phyloP scores from a whole-genome alignment of 2,329 filamentous ascomycete species.

The Aciculosporium take region DNA sequence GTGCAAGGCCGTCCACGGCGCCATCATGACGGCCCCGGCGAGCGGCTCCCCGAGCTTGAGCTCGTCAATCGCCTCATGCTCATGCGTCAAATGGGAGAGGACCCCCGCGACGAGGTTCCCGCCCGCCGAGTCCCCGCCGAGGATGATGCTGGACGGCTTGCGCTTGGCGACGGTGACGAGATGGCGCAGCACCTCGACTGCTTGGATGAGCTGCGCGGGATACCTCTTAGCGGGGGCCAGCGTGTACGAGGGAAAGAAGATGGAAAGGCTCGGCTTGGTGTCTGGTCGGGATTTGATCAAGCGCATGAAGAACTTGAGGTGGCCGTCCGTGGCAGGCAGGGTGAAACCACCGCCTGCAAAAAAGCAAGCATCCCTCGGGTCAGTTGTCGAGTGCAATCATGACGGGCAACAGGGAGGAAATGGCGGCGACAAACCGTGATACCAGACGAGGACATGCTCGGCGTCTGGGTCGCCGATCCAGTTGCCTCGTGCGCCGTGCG shows the following conservation, averaged over 20 bases:
- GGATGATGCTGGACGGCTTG: constrained; percentile 6
- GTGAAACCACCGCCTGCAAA: constrained; percentile 11
- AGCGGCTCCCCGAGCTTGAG: constrained; percentile 7
- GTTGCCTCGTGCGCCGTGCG: constrained; percentile 9
- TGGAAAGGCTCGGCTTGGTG: constrained; percentile 6
- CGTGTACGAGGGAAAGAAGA: constrained; percentile 10
- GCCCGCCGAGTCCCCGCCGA: constrained; percentile 11
- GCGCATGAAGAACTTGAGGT: constrained; percentile 8
- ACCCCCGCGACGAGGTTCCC: constrained; percentile 10
- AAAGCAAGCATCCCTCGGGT: not conserved
- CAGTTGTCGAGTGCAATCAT: not conserved
- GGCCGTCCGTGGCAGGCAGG: constrained; percentile 8
- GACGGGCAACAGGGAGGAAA: not conserved
- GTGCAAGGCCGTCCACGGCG: constrained; percentile 9
- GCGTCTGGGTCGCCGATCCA: constrained; percentile 11
- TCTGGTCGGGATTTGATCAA: constrained; percentile 7
- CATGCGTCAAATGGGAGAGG: constrained; percentile 10
- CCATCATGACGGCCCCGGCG: constrained; percentile 5
- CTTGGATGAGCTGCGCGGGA: constrained; percentile 10
- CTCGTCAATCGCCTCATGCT: constrained; percentile 7
- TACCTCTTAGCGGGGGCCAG: constrained; percentile 9
- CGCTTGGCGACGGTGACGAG: constrained; percentile 5
- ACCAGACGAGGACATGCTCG: constrained; percentile 10
- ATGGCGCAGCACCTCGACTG: constrained; percentile 10
- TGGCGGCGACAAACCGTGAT: constrained; percentile 7